These are phyloP conservation scores for Mucor circinelloides DNA, from an alignment of 371 early-diverging fungal species.

Conservation along the genomic window DNA sequence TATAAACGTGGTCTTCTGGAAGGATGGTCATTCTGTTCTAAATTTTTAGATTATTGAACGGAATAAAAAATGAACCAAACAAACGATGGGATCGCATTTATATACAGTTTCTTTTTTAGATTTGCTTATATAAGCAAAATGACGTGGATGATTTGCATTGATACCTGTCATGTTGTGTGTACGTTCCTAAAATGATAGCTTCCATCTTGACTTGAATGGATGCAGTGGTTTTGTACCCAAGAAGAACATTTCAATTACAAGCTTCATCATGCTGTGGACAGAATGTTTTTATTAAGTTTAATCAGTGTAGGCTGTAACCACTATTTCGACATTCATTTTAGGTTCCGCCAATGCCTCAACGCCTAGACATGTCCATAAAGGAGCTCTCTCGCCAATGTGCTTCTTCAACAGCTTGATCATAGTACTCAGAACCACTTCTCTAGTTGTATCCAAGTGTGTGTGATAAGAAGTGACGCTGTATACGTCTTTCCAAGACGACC, in stretches of 20 bases:
- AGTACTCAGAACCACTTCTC: neutral
- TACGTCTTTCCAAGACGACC: constrained; percentile 9
- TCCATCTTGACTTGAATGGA: neutral
- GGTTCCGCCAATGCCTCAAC: neutral
- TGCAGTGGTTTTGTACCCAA: too few relatives aligned
- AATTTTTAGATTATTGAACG: neutral
- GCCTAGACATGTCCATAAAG: constrained; percentile 12
- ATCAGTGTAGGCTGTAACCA: constrained; percentile 3
- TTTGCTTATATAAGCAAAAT: neutral
- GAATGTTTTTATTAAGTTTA: neutral
- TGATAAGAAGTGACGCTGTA: constrained; percentile 11
- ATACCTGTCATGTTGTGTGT: neutral
- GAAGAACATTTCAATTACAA: too few relatives aligned
- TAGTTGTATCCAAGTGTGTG: neutral
- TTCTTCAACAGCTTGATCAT: neutral
- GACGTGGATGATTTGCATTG: neutral
- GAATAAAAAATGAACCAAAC: neutral
- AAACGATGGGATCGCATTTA: neutral
- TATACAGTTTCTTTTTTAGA: neutral
- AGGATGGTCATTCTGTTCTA: neutral
- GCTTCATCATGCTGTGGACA: too few relatives aligned
- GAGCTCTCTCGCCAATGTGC: constrained; percentile 7
- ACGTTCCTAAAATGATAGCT: too few relatives aligned
- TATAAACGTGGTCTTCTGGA: constrained; percentile 5
- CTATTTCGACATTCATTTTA: constrained; percentile 12